Evolutionary conservation across 768 basidiomycete genomes (phyloP).

Genomic region (Mycena indigotica): DNA sequence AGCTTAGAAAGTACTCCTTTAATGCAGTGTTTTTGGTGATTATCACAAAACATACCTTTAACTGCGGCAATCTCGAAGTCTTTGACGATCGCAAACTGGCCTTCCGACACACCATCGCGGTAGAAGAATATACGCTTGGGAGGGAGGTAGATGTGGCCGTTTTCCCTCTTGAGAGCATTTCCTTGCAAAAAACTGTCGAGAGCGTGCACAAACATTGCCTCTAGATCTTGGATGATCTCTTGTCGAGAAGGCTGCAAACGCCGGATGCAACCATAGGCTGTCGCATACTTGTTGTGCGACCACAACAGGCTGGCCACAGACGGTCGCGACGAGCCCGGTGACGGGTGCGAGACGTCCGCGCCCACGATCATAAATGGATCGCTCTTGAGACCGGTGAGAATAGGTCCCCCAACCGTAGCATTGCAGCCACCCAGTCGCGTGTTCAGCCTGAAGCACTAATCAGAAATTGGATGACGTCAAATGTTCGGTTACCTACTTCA

Average conservation of each 20-base stretch:
- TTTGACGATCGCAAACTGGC: constrained; percentile 45
- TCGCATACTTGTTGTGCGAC: constrained; percentile 39
- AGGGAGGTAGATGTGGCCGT: constrained; percentile 5
- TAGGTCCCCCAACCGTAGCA: constrained; percentile 25
- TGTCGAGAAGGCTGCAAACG: constrained; percentile 18
- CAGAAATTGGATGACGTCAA: not conserved
- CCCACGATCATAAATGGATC: constrained; percentile 39
- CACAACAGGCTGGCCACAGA: constrained; percentile 52
- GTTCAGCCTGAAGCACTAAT: constrained; percentile 39
- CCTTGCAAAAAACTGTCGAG: not conserved
- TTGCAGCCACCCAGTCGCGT: constrained; percentile 41
- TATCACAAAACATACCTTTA: constrained; percentile 28
- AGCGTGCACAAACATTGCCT: constrained; percentile 29
- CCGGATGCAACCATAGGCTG: constrained; percentile 34
- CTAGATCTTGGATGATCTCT: constrained; percentile 34
- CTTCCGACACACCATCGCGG: constrained; percentile 50
- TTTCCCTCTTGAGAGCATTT: too few species aligned
- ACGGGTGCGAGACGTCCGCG: constrained; percentile 47
- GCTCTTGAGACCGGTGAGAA: constrained; percentile 18
- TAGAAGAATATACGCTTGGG: constrained; percentile 16
- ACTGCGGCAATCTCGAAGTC: constrained; percentile 41
- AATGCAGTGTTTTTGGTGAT: too few species aligned
- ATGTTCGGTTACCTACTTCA: constrained; percentile 30
- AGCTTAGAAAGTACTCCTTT: too few species aligned
- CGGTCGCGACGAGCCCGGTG: constrained; percentile 41